These are phyloP conservation scores for Parietaria judaica DNA, from an alignment of 306 rosid species.

Conservation along the genomic window DNA sequence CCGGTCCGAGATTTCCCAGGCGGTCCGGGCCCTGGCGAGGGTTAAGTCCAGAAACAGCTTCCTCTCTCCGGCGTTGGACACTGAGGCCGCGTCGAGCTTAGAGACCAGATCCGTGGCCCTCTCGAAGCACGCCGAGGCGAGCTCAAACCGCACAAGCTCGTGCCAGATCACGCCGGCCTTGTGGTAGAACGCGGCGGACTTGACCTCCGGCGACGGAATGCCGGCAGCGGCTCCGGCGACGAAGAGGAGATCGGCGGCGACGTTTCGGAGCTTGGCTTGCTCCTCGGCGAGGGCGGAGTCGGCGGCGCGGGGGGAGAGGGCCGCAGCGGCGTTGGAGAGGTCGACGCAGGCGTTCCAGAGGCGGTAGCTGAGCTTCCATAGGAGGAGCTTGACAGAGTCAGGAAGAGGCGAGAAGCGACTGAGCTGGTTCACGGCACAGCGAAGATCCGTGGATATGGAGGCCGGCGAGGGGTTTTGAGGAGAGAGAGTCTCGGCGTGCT, in stretches of 20 bases:
- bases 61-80: constrained; percentile 39
- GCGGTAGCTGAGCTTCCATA: constrained; percentile 89
- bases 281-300: constrained; percentile 21
- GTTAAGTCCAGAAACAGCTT: constrained; percentile 58
- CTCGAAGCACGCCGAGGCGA: constrained; percentile 82
- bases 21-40: constrained; percentile 71
- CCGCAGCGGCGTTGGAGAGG: constrained; percentile 57
- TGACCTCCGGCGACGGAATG: constrained; percentile 54
- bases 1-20: constrained; percentile 70
- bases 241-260: constrained; percentile 61
- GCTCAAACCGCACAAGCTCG: constrained; percentile 54
- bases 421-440: constrained; percentile 36
- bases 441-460: constrained; percentile 37
- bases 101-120: constrained; percentile 66
- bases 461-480: constrained; percentile 23
- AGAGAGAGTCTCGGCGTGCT: constrained; percentile 45
- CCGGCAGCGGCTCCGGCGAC: constrained; percentile 43
- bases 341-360: constrained; percentile 96
- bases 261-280: constrained; percentile 70
- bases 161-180: constrained; percentile 79
- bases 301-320: constrained; percentile 33
- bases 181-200: constrained; percentile 64
- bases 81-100: constrained; percentile 24
- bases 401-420: constrained; percentile 46
- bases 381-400: constrained; percentile 47